A percentile compares a stretch with the other conserved stretches of the same genome.
phyloP scores from a whole-genome alignment of 164 flowering plant species.

The Euptelea pleiosperma region DNA sequence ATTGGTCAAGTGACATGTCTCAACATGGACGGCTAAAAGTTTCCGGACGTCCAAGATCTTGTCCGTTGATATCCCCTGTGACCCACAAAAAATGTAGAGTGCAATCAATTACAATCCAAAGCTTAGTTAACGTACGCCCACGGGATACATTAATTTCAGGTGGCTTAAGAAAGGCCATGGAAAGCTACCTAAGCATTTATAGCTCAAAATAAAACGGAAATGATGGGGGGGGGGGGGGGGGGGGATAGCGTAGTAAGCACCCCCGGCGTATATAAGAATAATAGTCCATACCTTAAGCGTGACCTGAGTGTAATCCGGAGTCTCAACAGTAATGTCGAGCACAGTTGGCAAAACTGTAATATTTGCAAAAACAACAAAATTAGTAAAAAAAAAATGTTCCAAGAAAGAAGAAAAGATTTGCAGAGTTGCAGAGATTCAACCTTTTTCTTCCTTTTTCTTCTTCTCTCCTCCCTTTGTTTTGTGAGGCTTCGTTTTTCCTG shows the following conservation, averaged over 20 bases:
- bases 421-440: constrained; percentile 21
- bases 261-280: background rate
- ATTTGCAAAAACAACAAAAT: background rate
- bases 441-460: constrained; percentile 97
- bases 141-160: no score
- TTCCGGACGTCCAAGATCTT: constrained; percentile 76
- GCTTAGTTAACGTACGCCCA: no score
- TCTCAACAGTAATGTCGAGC: constrained; percentile 60
- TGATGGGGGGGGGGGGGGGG: background rate
- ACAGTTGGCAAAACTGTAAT: constrained; percentile 80
- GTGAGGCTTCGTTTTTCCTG: constrained; percentile 74
- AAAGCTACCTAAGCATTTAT: no score
- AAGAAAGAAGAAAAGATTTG: background rate
- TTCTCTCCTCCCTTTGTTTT: constrained; percentile 89
- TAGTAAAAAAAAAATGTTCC: background rate
- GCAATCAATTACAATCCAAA: no score
- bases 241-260: background rate
- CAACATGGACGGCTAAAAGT: constrained; percentile 67
- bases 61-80: constrained; percentile 91
- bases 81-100: background rate
- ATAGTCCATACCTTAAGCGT: constrained; percentile 63
- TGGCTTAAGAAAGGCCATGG: no score
- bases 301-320: constrained; percentile 65
- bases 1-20: constrained; percentile 83
- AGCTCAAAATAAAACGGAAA: background rate